Conservation (phyloP, 139 green algal species). For the Chlamydomonas eustigma region DNA sequence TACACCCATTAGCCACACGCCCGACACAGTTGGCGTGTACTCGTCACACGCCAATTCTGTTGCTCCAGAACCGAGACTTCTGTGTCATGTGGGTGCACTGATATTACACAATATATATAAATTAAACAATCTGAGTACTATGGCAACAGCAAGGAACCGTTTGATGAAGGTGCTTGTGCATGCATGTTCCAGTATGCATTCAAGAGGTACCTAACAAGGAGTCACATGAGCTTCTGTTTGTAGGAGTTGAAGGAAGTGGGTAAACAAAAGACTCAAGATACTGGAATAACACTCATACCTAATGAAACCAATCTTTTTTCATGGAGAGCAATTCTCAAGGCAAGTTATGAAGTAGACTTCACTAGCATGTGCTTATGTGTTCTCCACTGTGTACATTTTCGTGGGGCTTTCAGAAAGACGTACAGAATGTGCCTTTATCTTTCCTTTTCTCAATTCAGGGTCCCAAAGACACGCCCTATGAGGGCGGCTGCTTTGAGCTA, state of each 20-base stretch:
- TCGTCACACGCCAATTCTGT: neutral
- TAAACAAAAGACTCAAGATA: slow-evolving; percentile 31
- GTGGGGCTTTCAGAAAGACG: too few species aligned
- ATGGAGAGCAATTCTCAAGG: slow-evolving; percentile 66
- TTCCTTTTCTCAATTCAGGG: slow-evolving; percentile 63
- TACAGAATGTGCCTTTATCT: too few species aligned
- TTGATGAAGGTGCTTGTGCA: slow-evolving; percentile 39
- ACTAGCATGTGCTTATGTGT: too few species aligned
- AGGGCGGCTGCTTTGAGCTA: slow-evolving; percentile 79
- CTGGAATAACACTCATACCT: slow-evolving; percentile 65
- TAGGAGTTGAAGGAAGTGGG: slow-evolving; percentile 72
- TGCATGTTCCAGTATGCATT: neutral
- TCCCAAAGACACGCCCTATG: slow-evolving; percentile 82
- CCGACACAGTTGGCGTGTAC: neutral
- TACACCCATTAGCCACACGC: neutral
- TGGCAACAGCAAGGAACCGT: slow-evolving; percentile 50
- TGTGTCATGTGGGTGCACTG: too few species aligned
- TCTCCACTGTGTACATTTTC: too few species aligned
- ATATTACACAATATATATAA: too few species aligned
- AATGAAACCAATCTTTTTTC: slow-evolving; percentile 71
- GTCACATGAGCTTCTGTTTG: neutral
- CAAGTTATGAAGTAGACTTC: too few species aligned
- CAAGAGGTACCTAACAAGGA: neutral
- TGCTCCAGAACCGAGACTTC: neutral
- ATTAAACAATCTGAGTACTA: slow-evolving; percentile 11